A percentile compares a stretch with the other conserved stretches of the same genome.
phyloP scores from a whole-genome alignment of 116 monocot species.

The Phalaenopsis hybrid region DNA sequence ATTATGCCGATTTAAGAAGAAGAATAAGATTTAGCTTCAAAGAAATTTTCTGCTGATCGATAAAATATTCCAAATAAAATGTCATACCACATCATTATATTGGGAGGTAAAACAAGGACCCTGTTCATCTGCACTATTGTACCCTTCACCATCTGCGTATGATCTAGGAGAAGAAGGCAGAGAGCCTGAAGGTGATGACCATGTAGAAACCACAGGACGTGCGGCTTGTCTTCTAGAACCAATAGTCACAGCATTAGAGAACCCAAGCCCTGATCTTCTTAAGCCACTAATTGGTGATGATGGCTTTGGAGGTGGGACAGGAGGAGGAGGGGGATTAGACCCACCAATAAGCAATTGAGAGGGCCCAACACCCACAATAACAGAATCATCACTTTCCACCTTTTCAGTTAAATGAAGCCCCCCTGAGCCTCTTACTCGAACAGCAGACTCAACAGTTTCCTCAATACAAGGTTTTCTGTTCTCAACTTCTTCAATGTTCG shows the following conservation, averaged over 20 bases:
- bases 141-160: slow-evolving; percentile 75
- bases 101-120: slow-evolving; percentile 59
- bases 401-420: slow-evolving; percentile 15
- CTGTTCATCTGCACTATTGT: slow-evolving; percentile 97
- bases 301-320: slow-evolving; percentile 21
- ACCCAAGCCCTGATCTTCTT: slow-evolving; percentile 7
- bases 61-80: neutral
- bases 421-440: slow-evolving; percentile 17
- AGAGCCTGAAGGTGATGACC: slow-evolving; percentile 53
- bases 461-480: slow-evolving; percentile 25
- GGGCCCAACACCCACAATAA: neutral
- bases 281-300: slow-evolving; percentile 5
- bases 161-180: slow-evolving; percentile 82
- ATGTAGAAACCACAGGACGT: slow-evolving; percentile 42
- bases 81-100: slow-evolving; percentile 67
- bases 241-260: slow-evolving; percentile 14
- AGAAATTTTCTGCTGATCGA: too few relatives aligned
- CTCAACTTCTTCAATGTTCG: slow-evolving; percentile 8
- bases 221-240: slow-evolving; percentile 18
- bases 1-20: neutral
- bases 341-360: slow-evolving; percentile 7
- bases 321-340: slow-evolving; percentile 21
- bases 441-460: slow-evolving; percentile 20
- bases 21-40: neutral
- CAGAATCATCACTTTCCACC: slow-evolving; percentile 13